These are phyloP conservation scores for Metschnikowia cubensis DNA, from an alignment of 805 yeast species.

Conservation along the genomic window DNA sequence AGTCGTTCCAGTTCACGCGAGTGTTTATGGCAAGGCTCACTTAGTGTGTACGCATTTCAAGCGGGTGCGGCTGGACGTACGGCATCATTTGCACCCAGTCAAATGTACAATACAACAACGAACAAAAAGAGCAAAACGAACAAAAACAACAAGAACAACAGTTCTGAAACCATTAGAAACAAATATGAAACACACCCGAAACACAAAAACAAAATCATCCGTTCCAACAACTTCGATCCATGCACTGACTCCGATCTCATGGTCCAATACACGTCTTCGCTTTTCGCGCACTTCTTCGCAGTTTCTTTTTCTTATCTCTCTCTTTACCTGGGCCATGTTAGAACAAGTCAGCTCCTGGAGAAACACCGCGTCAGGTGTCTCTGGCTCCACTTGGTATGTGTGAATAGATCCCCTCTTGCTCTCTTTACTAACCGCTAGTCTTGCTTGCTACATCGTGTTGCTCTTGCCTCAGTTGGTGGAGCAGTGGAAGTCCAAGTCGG, in stretches of 20 bases:
- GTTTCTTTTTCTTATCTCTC: slow-evolving; percentile 3
- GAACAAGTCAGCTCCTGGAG: slow-evolving; percentile 23
- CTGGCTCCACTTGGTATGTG: slow-evolving; percentile 61
- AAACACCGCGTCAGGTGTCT: slow-evolving; percentile 51
- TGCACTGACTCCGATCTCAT: neutral
- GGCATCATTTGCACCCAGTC: slow-evolving; percentile 1
- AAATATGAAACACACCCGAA: no score
- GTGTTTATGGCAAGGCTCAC: no score
- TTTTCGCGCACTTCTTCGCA: slow-evolving; percentile 6
- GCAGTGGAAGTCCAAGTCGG: slow-evolving; percentile 71
- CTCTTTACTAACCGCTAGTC: slow-evolving; percentile 24
- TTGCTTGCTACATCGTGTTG: slow-evolving; percentile 78
- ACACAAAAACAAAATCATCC: no score
- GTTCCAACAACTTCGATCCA: no score
- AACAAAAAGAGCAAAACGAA: no score
- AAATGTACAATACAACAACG: neutral
- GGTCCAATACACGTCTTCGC: neutral
- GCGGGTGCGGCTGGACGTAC: neutral
- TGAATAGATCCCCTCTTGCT: neutral
- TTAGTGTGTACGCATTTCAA: no score
- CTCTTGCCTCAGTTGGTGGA: slow-evolving; percentile 75
- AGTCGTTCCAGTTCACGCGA: no score
- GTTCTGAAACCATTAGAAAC: no score
- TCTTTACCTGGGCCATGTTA: slow-evolving; percentile 4
- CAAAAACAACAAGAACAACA: no score